Evolutionary conservation across 179 eudicot genomes (phyloP), one percentile per base, ranked within the genome.

Genomic region (Camellia oleifera): DNA sequence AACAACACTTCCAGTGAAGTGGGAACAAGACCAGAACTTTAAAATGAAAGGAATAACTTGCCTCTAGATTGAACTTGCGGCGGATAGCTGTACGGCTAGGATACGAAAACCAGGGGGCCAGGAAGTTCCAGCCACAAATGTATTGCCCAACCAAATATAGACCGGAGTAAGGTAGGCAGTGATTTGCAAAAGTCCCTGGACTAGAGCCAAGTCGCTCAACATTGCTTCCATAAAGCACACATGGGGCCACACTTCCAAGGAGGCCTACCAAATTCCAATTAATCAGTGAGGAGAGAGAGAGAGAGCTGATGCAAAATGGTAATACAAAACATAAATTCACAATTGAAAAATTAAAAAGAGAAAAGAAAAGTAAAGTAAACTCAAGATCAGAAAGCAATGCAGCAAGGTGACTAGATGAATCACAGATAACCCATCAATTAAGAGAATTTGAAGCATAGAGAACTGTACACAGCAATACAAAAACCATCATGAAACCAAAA

Each of bases 221-320:
- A 87, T 89, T 94, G 89, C 91, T 88, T 88, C 92, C 98, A 84
- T 90, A 92, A 7, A 94, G 92, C 83, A 94, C 92, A 80, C 98
- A 93, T 12, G 94, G 98, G 20, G 97, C 97, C 75, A 94, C 84
- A 84, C 84, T 85, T 78, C 98, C 98, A 77, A 94, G 89, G 69
- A 94, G 80, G 86, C 98, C 97, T 94, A 85, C 42, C 12, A 26
- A 82, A 53, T 23, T 15, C n/a, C 73, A 82, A 26, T 20, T 14
- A 40, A 60, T 17, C 4, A 61, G 65, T 17, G 65, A 2, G 40
- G 40, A 61, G 5, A 61, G 65, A 17, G 23, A 61, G 65, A 61
- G 65, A 17, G 23, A 1, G 65, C 23, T 4, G 18, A 15, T 61
- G 23, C 6, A n/a, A 14, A 4, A 7, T 60, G 5, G 3, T 56